These are phyloP conservation scores for Clonostachys solani DNA, from an alignment of 2,329 filamentous ascomycete species.

Conservation along the genomic window DNA sequence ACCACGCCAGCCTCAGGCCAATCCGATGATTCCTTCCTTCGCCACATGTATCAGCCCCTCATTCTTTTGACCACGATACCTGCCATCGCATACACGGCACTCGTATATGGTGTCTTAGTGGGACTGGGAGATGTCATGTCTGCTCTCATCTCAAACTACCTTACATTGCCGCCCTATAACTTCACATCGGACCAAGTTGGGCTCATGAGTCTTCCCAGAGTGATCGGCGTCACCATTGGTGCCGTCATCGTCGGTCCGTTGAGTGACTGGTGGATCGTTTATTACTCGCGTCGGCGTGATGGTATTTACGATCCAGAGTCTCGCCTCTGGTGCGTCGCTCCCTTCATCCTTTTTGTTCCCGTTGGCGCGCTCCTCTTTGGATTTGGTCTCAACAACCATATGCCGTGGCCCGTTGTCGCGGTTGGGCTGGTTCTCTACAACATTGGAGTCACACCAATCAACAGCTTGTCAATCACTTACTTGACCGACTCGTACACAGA, in stretches of 20 bases:
- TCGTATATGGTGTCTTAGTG: too few species aligned
- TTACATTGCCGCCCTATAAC: conserved; percentile 22
- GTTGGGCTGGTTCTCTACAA: conserved; percentile 28
- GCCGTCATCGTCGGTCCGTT: conserved; percentile 21
- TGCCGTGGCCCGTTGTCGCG: conserved; percentile 12
- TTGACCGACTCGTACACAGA: conserved; percentile 28
- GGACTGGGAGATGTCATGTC: too few species aligned
- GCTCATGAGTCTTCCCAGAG: conserved; percentile 28
- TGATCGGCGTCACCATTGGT: conserved; percentile 30
- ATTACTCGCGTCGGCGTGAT: conserved; percentile 23
- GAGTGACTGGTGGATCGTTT: conserved; percentile 27
- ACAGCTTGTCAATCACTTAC: conserved; percentile 28
- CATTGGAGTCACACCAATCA: conserved; percentile 24
- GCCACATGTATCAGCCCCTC: too few species aligned
- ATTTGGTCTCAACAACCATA: too few species aligned
- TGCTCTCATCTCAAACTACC: conserved; percentile 17
- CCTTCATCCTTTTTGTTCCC: too few species aligned
- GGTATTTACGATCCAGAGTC: conserved; percentile 39
- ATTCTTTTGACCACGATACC: too few species aligned
- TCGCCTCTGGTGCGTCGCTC: conserved; percentile 26
- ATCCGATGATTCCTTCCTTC: too few species aligned
- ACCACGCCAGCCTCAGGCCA: too few species aligned
- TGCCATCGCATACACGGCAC: too few species aligned
- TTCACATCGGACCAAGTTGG: conserved; percentile 28
- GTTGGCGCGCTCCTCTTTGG: too few species aligned